These are phyloP conservation scores for Vaccinium vitisidaea DNA, from an alignment of 148 eudicot genomes.

Conservation along the genomic window DNA sequence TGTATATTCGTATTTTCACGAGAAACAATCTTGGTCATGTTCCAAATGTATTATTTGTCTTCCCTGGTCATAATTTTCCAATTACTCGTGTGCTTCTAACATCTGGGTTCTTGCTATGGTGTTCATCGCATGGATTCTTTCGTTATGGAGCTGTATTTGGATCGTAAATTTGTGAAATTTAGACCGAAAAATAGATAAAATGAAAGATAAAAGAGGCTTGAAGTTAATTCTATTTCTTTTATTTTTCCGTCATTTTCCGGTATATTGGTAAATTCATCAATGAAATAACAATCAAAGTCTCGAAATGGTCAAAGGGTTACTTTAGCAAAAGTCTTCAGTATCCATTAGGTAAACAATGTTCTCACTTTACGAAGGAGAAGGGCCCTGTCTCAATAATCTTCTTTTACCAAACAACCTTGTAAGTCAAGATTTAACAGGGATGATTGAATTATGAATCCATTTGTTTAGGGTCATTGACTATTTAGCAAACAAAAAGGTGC, in stretches of 20 bases:
- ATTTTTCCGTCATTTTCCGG: neutral
- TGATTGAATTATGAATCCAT: neutral
- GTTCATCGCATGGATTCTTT: neutral
- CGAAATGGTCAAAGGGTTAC: neutral
- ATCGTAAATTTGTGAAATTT: neutral
- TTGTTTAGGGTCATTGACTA: neutral
- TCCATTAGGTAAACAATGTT: neutral
- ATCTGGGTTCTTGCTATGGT: neutral
- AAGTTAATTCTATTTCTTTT: neutral
- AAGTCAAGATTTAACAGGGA: neutral
- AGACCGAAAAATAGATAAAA: neutral
- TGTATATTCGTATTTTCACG: constrained; percentile 30
- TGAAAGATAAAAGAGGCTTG: neutral
- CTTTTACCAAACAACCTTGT: neutral
- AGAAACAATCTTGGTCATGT: constrained; percentile 2
- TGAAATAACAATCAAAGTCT: neutral
- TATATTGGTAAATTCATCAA: neutral
- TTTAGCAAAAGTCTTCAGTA: neutral
- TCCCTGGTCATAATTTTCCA: neutral
- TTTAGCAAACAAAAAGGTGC: constrained; percentile 19
- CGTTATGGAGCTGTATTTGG: neutral
- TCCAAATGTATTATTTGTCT: neutral
- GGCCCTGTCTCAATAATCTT: neutral
- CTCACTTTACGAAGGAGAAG: no score
- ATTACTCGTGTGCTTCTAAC: neutral